phyloP scores from a whole-genome alignment of 805 yeast species.

The Kuraishia capsulata region DNA sequence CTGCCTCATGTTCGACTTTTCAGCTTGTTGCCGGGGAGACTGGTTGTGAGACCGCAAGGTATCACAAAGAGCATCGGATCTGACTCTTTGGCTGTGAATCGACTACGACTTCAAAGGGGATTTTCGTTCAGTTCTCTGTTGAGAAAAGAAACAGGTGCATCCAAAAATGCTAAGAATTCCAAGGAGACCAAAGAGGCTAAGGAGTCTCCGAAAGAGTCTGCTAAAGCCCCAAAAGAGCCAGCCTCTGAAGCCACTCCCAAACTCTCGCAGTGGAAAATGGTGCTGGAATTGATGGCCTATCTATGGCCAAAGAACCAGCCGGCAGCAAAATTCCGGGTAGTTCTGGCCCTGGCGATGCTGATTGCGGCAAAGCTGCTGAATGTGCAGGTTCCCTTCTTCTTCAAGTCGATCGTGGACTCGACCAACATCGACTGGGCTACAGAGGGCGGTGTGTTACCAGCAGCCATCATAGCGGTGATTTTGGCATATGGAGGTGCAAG shows the following conservation, averaged over 20 bases:
- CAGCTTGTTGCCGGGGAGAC: too few species aligned
- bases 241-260: neutral
- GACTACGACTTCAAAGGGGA: too few species aligned
- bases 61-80: too few species aligned
- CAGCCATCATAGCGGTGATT: conserved; percentile 58
- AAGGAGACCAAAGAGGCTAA: too few species aligned
- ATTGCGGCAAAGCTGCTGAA: conserved; percentile 78
- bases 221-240: neutral
- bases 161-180: too few species aligned
- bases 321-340: conserved; percentile 63
- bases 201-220: too few species aligned
- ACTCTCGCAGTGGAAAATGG: conserved; percentile 41
- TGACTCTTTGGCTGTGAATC: too few species aligned
- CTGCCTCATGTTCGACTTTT: too few species aligned
- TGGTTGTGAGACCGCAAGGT: too few species aligned
- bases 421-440: conserved; percentile 87
- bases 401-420: conserved; percentile 78
- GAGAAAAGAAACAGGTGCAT: too few species aligned
- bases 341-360: conserved; percentile 63
- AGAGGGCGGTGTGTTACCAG: conserved; percentile 53
- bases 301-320: conserved; percentile 75
- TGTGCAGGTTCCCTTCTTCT: conserved; percentile 94
- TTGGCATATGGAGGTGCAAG: conserved; percentile 90
- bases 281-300: conserved; percentile 55
- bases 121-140: too few species aligned